phyloP scores from a whole-genome alignment of 768 basidiomycete species.

The Phlebiopsis flavidoalba region DNA sequence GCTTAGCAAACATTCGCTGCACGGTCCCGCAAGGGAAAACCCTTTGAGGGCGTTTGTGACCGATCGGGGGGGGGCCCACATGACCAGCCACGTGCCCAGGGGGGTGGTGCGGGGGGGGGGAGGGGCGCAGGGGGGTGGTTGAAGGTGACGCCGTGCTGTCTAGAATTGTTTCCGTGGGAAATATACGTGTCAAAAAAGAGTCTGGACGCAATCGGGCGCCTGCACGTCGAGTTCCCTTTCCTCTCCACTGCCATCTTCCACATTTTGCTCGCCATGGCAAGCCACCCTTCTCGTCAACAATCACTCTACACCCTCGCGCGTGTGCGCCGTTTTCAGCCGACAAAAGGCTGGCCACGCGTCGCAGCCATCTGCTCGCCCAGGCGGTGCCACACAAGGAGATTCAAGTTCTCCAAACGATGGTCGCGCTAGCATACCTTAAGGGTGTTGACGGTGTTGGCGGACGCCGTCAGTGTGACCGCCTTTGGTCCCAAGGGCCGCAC shows the following conservation, averaged over 20 bases:
- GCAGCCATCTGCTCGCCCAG: conserved; percentile 52
- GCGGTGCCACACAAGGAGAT: conserved; percentile 93
- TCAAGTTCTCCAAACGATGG: conserved; percentile 95
- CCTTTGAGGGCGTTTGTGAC: not conserved
- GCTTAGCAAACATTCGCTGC: not conserved
- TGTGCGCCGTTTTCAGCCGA: conserved; percentile 65
- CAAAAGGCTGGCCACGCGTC: conserved; percentile 40
- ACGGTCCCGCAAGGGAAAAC: too few relatives aligned
- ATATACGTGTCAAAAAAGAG: conserved; percentile 25
- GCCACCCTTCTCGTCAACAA: conserved; percentile 59
- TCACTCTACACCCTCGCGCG: conserved; percentile 60
- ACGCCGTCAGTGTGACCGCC: conserved; percentile 94
- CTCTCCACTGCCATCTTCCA: conserved; percentile 14
- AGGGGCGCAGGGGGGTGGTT: too few relatives aligned
- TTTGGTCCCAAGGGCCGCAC: conserved; percentile 98
- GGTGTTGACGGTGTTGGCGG: conserved; percentile 96
- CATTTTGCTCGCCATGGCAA: conserved; percentile 52
- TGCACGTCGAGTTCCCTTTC: conserved; percentile 9
- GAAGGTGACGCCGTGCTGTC: conserved; percentile 25
- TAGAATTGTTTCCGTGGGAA: conserved; percentile 27
- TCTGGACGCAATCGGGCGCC: conserved; percentile 1
- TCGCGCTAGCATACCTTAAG: conserved; percentile 85
- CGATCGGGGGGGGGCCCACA: not conserved
- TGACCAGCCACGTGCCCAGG: conserved; percentile 11
- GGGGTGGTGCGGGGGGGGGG: too few relatives aligned